Evolutionary conservation across 1,284 basidiomycete genomes (phyloP), one percentile per base, ranked within the genome.

Genomic region (Flammula alnicola): DNA sequence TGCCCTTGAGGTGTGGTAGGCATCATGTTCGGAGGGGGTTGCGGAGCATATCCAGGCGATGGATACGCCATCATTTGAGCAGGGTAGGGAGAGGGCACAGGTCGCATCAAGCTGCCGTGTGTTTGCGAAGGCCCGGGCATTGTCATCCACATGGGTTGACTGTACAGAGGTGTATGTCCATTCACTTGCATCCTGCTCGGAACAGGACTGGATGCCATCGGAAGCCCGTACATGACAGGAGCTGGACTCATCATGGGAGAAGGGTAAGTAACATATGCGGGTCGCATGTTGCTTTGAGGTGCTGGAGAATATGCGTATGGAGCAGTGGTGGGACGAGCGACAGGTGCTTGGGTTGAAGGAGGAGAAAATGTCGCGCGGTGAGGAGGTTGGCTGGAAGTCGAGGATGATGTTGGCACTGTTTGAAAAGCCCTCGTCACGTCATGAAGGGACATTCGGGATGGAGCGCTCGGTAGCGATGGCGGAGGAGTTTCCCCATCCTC

Each of bases 361-460:
- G 80, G 76, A 37, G 79, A 78, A 40, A 77, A 65, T 29, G 55
- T 40, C 10, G 58, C 54, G 57, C 78, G 73, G 52, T 76, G 75
- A 26, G 74, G 62, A 6, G 75, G 66, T 36, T 75, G 65, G 9
- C 67, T 71, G 6, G 75, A 68, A 10, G 83, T 73, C 7, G 85
- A 79, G 1, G 85, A 79, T 2, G 86, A 63, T 11, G 61, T 55
- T 12, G 67, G 66, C 5, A 91, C 90, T 66, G 86, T 85, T 62
- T 92, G 89, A 71, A 92, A 92, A 19, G 88, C 87, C 52, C 86
- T 81, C 11, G 86, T 88, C 19, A 91, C 89, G 51, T 92, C 89
- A 52, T 84, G 82, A 31, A 86, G 70, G 9, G 88, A 89, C 81
- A 91, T 89, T 37, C 86, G 80, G 11, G 85, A 84, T 26, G 86